Percentiles rank a stretch among this genome's conserved stretches.
Evolutionary conservation across 768 basidiomycete genomes (phyloP).

Genomic region (Xanthoconium stramineum): DNA sequence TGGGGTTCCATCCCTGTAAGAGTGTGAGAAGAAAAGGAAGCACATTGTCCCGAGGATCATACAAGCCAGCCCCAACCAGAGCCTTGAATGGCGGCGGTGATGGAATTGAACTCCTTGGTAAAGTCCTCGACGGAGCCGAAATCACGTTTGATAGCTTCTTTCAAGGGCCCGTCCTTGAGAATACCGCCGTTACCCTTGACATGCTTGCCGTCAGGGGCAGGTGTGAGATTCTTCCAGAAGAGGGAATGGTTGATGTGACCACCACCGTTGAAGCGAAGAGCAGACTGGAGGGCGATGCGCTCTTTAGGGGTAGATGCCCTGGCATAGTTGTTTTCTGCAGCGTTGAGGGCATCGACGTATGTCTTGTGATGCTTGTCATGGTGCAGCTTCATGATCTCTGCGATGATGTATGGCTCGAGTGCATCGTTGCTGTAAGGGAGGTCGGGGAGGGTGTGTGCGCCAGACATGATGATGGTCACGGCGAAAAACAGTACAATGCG

Average conservation of each 20-base stretch:
- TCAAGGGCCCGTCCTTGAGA: conserved; percentile 65
- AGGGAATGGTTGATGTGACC: conserved; percentile 92
- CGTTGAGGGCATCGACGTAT: conserved; percentile 73
- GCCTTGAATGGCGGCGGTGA: conserved; percentile 85
- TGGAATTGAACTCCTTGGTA: conserved; percentile 80
- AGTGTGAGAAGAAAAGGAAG: not conserved
- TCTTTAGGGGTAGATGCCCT: conserved; percentile 63
- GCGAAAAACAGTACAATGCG: not conserved
- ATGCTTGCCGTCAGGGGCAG: conserved; percentile 43
- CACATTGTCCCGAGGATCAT: conserved; percentile 28
- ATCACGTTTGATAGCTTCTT: conserved; percentile 55
- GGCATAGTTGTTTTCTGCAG: conserved; percentile 74
- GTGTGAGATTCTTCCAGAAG: conserved; percentile 95
- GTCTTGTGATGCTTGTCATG: conserved; percentile 96
- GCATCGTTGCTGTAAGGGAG: conserved; percentile 84
- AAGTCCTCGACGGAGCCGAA: conserved; percentile 74
- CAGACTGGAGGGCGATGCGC: conserved; percentile 27
- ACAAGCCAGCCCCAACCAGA: conserved; percentile 98
- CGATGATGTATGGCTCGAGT: conserved; percentile 89
- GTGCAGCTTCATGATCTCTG: conserved; percentile 91
- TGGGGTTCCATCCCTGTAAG: conserved; percentile 66
- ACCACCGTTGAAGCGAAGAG: conserved; percentile 26
- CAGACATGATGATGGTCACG: conserved; percentile 35
- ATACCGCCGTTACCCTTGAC: conserved; percentile 62
- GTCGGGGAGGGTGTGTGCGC: conserved; percentile 57